Conservation (phyloP, 441 rosid genomes). For the Breynia disticha region DNA sequence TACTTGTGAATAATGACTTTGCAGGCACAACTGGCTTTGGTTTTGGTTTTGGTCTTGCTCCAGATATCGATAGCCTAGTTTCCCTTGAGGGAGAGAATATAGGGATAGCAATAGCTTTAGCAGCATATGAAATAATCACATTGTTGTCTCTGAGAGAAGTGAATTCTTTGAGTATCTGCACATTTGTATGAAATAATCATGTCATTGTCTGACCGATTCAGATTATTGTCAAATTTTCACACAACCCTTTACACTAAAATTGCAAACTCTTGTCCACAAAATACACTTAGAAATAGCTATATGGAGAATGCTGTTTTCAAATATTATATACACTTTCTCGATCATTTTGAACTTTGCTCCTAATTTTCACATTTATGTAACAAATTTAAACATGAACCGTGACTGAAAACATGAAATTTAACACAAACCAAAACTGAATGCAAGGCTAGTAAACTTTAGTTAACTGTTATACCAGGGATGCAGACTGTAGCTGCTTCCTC, state of each 20-base stretch:
- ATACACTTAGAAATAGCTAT: too few species aligned
- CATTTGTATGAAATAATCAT: conserved; percentile 18
- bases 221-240: too few species aligned
- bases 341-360: too few species aligned
- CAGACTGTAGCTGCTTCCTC: conserved; percentile 95
- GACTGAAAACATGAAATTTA: too few species aligned
- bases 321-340: too few species aligned
- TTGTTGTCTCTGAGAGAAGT: conserved; percentile 74
- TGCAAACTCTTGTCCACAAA: too few species aligned
- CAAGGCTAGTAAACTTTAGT: conserved; percentile 15
- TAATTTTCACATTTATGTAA: too few species aligned
- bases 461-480: conserved; percentile 54
- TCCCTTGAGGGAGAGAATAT: conserved; percentile 70
- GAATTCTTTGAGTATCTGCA: conserved; percentile 89
- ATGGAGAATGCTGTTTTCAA: too few species aligned
- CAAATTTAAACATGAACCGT: too few species aligned
- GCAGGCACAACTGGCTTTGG: conserved; percentile 42
- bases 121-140: conserved; percentile 71
- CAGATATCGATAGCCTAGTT: conserved; percentile 70
- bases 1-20: conserved; percentile 66
- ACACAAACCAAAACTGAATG: conserved; percentile 4
- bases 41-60: conserved; percentile 64
- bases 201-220: too few species aligned
- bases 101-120: conserved; percentile 76
- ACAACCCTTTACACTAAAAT: too few species aligned